These are phyloP conservation scores for Lasiodiplodia citricola DNA, from an alignment of 2,329 filamentous ascomycete species.

Conservation along the genomic window DNA sequence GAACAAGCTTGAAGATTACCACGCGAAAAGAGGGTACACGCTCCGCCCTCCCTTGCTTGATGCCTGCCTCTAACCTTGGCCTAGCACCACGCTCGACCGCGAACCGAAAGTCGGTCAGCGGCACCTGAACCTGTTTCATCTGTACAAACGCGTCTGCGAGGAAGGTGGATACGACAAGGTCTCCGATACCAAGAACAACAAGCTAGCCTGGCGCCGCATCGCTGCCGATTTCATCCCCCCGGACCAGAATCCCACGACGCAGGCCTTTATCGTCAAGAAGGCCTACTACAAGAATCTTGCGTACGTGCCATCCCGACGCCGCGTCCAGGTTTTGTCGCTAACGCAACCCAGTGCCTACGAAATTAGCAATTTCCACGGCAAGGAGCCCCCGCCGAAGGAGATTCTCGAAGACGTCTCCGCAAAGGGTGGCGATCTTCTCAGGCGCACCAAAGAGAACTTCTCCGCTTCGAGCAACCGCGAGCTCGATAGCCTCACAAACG, in stretches of 20 bases:
- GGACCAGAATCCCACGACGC: slow-evolving; percentile 76
- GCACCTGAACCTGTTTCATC: slow-evolving; percentile 75
- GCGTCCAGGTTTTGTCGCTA: not conserved
- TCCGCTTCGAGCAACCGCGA: slow-evolving; percentile 55
- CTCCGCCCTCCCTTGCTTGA: not conserved
- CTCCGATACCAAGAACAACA: slow-evolving; percentile 69
- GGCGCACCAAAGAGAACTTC: slow-evolving; percentile 79
- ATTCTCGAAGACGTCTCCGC: slow-evolving; percentile 82
- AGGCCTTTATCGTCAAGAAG: slow-evolving; percentile 84
- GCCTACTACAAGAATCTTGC: slow-evolving; percentile 89
- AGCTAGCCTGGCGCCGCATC: slow-evolving; percentile 83
- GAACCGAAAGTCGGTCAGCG: slow-evolving; percentile 81
- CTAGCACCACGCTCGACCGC: slow-evolving; percentile 72
- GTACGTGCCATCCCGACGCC: slow-evolving; percentile 40
- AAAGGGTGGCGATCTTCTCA: slow-evolving; percentile 80
- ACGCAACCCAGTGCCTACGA: slow-evolving; percentile 69
- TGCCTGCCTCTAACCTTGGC: slow-evolving; percentile 30
- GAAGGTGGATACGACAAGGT: slow-evolving; percentile 87
- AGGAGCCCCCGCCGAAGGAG: slow-evolving; percentile 84
- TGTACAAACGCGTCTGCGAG: slow-evolving; percentile 77
- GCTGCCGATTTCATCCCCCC: slow-evolving; percentile 77
- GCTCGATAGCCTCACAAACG: slow-evolving; percentile 54
- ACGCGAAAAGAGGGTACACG: slow-evolving; percentile 72
- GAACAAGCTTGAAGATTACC: slow-evolving; percentile 72
- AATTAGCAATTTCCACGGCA: slow-evolving; percentile 76